Evolutionary conservation across 2,329 filamentous ascomycete genomes (phyloP).

Genomic region (Dothiorella sarmentorum): DNA sequence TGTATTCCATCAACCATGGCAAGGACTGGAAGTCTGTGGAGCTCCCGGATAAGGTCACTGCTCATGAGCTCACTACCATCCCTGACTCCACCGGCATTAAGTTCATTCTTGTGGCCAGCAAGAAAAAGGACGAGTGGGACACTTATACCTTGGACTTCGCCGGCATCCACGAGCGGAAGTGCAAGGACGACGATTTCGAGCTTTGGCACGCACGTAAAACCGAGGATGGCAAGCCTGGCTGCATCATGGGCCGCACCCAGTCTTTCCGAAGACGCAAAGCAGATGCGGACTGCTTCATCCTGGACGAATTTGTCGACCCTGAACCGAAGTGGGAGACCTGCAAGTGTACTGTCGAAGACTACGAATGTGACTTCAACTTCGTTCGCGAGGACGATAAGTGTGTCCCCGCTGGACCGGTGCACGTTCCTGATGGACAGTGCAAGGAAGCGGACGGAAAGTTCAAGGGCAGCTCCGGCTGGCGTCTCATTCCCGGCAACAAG

Average conservation of each 20-base stretch:
- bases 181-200: conserved; percentile 74
- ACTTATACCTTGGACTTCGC: conserved; percentile 81
- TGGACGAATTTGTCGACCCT: conserved; percentile 78
- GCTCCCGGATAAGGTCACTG: conserved; percentile 67
- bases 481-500: conserved; percentile 71
- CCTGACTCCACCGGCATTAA: conserved; percentile 91
- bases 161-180: conserved; percentile 74
- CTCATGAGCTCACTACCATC: conserved; percentile 76
- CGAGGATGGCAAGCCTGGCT: conserved; percentile 74
- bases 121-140: conserved; percentile 54
- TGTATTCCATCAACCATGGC: conserved; percentile 88
- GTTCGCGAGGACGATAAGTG: conserved; percentile 66
- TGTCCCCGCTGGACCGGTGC: conserved; percentile 58
- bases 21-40: conserved; percentile 73
- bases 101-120: conserved; percentile 72
- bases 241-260: conserved; percentile 95
- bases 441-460: conserved; percentile 69
- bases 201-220: conserved; percentile 83
- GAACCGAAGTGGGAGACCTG: conserved; percentile 68
- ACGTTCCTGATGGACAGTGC: conserved; percentile 70
- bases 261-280: conserved; percentile 82
- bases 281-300: conserved; percentile 83
- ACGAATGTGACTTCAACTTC: conserved; percentile 97
- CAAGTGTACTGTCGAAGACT: conserved; percentile 78
- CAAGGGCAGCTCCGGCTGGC: conserved; percentile 83